A percentile compares a stretch with the other conserved stretches of the same genome.
These are phyloP conservation scores for Parascedosporium putredinis DNA, from an alignment of 2,329 filamentous ascomycete genomes.

Conservation along the genomic window DNA sequence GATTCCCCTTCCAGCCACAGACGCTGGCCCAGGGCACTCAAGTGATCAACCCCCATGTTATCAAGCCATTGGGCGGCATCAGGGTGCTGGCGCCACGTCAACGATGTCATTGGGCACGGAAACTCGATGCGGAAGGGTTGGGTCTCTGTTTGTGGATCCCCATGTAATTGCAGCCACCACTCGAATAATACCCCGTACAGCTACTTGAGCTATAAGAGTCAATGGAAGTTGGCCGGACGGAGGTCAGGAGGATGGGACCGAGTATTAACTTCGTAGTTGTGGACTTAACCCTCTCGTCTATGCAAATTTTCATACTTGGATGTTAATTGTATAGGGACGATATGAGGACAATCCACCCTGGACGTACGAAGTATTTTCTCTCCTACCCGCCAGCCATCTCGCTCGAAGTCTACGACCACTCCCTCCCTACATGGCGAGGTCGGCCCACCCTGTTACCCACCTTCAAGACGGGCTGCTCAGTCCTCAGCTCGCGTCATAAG, in stretches of 20 bases:
- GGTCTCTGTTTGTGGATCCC: slow-evolving; percentile 1
- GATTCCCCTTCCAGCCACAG: neutral
- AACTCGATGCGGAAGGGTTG: neutral
- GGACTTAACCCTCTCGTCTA: too few relatives aligned
- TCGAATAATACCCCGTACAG: neutral
- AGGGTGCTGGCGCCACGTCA: slow-evolving; percentile 6
- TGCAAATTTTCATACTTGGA: too few relatives aligned
- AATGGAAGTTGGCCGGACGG: too few relatives aligned
- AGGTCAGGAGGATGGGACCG: neutral
- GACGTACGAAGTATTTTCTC: too few relatives aligned
- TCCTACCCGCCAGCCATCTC: too few relatives aligned
- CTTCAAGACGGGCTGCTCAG: too few relatives aligned
- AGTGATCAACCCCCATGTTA: slow-evolving; percentile 4
- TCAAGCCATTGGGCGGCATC: slow-evolving; percentile 2
- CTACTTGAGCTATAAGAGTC: neutral
- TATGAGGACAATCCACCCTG: too few relatives aligned
- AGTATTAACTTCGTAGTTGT: neutral
- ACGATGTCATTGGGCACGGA: slow-evolving; percentile 5
- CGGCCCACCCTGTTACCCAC: too few relatives aligned
- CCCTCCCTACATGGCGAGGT: too few relatives aligned
- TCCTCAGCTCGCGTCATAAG: too few relatives aligned
- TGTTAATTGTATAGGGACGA: too few relatives aligned
- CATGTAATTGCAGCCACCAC: slow-evolving; percentile 1
- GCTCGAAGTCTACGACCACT: too few relatives aligned
- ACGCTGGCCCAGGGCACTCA: neutral